Conservation (phyloP, 2,329 filamentous ascomycete genomes). For the Hypomyces perniciosus region DNA sequence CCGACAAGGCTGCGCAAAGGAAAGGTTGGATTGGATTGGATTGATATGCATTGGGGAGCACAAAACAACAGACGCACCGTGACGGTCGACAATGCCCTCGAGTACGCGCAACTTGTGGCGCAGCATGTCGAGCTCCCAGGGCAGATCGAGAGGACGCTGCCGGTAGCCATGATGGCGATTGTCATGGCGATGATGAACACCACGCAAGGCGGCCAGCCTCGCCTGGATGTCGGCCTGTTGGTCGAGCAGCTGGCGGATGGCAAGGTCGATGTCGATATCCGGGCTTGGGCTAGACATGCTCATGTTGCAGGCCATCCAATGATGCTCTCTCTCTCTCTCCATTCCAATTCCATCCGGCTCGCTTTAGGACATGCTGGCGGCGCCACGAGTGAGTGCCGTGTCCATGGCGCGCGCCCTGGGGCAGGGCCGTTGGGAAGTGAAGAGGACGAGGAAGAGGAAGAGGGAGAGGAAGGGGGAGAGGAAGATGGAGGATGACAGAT, state of each 20-base stretch:
- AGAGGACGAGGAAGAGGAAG: conserved; percentile 13
- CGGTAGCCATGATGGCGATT: conserved; percentile 27
- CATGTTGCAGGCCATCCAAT: too few species aligned
- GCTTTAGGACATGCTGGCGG: neutral
- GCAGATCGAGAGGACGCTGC: conserved; percentile 32
- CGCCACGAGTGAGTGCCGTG: conserved; percentile 4
- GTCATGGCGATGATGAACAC: conserved; percentile 37
- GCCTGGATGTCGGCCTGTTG: conserved; percentile 50
- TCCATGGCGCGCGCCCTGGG: conserved; percentile 9
- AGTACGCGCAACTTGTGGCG: conserved; percentile 49
- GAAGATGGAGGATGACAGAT: conserved; percentile 19
- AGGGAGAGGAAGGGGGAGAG: conserved; percentile 12
- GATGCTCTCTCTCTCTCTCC: too few species aligned
- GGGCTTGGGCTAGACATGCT: conserved; percentile 3
- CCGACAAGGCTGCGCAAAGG: neutral
- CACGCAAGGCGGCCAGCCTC: conserved; percentile 42
- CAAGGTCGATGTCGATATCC: conserved; percentile 7
- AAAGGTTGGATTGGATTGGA: neutral
- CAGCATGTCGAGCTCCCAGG: conserved; percentile 48
- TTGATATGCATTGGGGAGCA: neutral
- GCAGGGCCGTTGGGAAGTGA: conserved; percentile 5
- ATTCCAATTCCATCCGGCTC: too few species aligned
- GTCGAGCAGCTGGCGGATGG: conserved; percentile 36
- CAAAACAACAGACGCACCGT: conserved; percentile 35
- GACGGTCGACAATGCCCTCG: conserved; percentile 41